Conservation (phyloP, 176 grass and related monocot genomes). For the Oryza brachyantha region DNA sequence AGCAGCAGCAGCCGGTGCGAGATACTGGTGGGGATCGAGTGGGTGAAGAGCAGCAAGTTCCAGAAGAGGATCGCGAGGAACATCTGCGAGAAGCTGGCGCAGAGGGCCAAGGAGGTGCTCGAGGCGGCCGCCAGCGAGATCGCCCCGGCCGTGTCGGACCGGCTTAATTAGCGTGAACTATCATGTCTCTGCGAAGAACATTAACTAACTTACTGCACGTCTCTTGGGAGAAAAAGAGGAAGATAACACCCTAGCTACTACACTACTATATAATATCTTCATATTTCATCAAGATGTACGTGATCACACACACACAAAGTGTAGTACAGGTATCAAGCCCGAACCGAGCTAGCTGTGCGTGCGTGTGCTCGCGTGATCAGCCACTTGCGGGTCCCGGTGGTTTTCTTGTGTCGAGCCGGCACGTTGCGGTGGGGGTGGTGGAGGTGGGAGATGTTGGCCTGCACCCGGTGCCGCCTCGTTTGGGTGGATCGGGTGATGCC, state of each 20-base stretch:
- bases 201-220: no score
- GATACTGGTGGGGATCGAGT: slow-evolving; percentile 63
- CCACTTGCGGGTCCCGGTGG: neutral
- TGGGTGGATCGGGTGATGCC: neutral
- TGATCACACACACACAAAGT: no score
- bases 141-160: slow-evolving; percentile 13
- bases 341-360: neutral
- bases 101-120: slow-evolving; percentile 69
- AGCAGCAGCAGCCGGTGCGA: slow-evolving; percentile 47
- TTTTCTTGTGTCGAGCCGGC: neutral
- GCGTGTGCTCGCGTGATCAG: neutral
- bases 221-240: no score
- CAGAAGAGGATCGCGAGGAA: slow-evolving; percentile 67
- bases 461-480: neutral
- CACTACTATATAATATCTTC: no score
- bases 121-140: slow-evolving; percentile 69
- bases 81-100: slow-evolving; percentile 67
- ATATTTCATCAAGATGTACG: no score
- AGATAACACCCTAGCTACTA: no score
- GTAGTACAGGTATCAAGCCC: neutral
- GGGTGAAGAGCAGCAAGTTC: slow-evolving; percentile 70
- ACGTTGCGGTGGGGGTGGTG: neutral
- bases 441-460: no score
- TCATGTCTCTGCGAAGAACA: no score
- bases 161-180: no score